Evolutionary conservation across 1,284 basidiomycete genomes (phyloP), one percentile per base, ranked within the genome.

Genomic region (Volvariella surrecta): DNA sequence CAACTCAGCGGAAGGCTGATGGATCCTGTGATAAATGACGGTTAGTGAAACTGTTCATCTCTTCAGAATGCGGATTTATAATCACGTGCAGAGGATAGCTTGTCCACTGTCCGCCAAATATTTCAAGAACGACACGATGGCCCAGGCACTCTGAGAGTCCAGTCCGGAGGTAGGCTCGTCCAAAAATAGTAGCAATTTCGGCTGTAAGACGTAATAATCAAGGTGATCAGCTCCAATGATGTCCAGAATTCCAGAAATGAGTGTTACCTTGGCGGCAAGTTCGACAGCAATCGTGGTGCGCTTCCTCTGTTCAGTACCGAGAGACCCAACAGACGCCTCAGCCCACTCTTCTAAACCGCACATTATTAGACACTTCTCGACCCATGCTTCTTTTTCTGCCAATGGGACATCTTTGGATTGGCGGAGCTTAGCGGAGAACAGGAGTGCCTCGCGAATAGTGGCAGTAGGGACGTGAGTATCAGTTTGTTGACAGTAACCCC

Each of bases 71-170:
- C n/a, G n/a, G n/a, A n/a, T n/a, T n/a, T n/a, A n/a, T n/a, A n/a
- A n/a, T n/a, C 72, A 89, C 69, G 79, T 83, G 74, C 80, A 83
- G 32, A 88, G 64, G 48, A 86, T 84, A 2, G 81, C 80, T 45
- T 75, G 73, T 52, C 92, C 91, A 44, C 78, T 78, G 45, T 86
- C 76, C 16, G 90, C 85, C 16, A 94, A 72, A 47, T 79, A n/a
- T n/a, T n/a, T n/a, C n/a, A n/a, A n/a, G n/a, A n/a, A n/a, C n/a
- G n/a, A n/a, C n/a, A n/a, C n/a, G 52, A 94, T 89, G 35, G 82
- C 82, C 84, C 85, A 93, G 0, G 91, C 89, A 31, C 80, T 83
- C 59, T 94, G 89, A 1, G 87, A 89, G 57, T 94, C 90, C n/a
- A 94, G 71, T 44, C 91, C 90, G 7, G 86, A 89, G 0, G 85